Evolutionary conservation across 176 grass and related monocot species (phyloP).

Genomic region (Aegilops sharonensis): DNA sequence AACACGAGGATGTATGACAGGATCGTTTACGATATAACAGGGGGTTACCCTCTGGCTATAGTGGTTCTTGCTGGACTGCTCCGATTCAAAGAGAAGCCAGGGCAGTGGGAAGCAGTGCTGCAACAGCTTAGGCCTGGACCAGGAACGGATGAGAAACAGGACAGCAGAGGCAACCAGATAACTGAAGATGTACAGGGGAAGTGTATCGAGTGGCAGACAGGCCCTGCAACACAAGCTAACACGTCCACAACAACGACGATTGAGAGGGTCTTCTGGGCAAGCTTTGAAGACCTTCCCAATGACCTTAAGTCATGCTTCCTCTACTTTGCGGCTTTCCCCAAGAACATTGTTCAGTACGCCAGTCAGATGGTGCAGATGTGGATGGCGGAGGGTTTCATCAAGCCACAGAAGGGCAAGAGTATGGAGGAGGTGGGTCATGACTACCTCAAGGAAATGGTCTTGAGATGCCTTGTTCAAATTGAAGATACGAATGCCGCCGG

Average conservation of each 20-base stretch:
- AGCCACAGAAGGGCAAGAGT: neutral
- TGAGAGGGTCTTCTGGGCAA: neutral
- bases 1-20: neutral
- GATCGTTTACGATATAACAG: neutral
- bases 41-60: constrained; percentile 17
- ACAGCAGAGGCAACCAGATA: too few species aligned
- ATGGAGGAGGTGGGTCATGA: neutral
- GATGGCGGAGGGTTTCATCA: constrained; percentile 15
- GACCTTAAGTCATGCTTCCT: constrained; percentile 24
- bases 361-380: neutral
- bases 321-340: neutral
- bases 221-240: too few species aligned
- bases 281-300: constrained; percentile 7
- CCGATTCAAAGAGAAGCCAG: constrained; percentile 10
- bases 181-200: too few species aligned
- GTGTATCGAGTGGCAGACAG: too few species aligned
- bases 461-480: neutral
- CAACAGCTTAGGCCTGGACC: too few species aligned
- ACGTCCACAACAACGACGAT: neutral
- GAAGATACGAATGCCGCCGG: neutral
- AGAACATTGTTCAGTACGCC: neutral
- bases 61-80: neutral
- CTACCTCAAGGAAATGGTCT: neutral
- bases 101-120: neutral
- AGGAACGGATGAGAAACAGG: too few species aligned